Evolutionary conservation across 1,284 basidiomycete species (phyloP).

Genomic region (Irpex lacteus): DNA sequence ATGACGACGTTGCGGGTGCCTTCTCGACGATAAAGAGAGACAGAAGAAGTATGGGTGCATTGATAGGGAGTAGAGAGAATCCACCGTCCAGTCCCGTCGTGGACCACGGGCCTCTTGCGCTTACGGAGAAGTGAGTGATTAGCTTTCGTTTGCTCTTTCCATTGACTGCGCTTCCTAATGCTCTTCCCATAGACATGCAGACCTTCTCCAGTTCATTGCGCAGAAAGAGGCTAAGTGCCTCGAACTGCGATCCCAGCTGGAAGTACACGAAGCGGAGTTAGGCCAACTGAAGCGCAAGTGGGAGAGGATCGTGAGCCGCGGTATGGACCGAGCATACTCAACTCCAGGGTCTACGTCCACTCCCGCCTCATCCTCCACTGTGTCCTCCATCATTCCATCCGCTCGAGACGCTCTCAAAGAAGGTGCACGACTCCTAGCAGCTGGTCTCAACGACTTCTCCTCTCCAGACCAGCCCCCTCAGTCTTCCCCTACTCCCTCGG

Average conservation of each 20-base stretch:
- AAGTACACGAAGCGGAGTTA: constrained; percentile 67
- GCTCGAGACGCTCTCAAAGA: constrained; percentile 47
- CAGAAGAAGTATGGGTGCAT: constrained; percentile 24
- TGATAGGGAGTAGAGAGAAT: constrained; percentile 5
- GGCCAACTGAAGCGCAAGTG: constrained; percentile 73
- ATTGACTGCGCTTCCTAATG: background rate
- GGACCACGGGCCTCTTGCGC: constrained; percentile 45
- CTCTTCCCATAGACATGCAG: constrained; percentile 55
- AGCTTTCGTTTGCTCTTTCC: background rate
- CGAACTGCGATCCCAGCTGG: constrained; percentile 71
- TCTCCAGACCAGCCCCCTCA: constrained; percentile 7
- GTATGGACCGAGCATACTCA: constrained; percentile 40
- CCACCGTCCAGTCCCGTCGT: constrained; percentile 13
- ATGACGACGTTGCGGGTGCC: background rate
- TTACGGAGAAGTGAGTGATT: constrained; percentile 54
- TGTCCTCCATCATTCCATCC: constrained; percentile 12
- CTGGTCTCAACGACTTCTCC: constrained; percentile 34
- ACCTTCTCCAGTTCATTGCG: constrained; percentile 73
- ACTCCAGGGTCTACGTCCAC: constrained; percentile 10
- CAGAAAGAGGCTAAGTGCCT: constrained; percentile 81
- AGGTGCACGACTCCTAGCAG: constrained; percentile 56
- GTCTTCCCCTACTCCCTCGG: constrained; percentile 18
- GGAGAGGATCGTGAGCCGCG: constrained; percentile 71
- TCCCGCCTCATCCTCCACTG: background rate
- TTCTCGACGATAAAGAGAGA: constrained; percentile 17